A percentile compares a stretch with the other conserved stretches of the same genome.
These are phyloP conservation scores for Mycena alexandri DNA, from an alignment of 768 basidiomycete species.

Conservation along the genomic window DNA sequence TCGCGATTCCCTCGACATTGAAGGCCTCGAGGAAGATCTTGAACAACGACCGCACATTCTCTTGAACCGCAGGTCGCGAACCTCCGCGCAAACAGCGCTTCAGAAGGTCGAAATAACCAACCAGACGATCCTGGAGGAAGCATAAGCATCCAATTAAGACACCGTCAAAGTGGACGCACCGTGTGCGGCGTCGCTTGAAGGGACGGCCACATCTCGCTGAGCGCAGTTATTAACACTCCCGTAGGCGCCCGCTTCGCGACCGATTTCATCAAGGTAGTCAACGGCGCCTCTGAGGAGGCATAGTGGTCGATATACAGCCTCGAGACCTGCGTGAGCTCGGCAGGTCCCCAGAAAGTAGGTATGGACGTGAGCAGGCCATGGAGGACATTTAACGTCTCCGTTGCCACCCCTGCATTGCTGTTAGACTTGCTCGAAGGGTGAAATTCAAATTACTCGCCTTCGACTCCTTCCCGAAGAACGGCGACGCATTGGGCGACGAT, in stretches of 20 bases:
- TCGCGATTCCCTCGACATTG: conserved; percentile 59
- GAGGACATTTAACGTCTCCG: conserved; percentile 63
- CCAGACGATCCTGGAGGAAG: conserved; percentile 43
- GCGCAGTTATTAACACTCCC: conserved; percentile 73
- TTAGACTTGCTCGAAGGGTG: conserved; percentile 8
- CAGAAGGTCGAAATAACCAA: conserved; percentile 78
- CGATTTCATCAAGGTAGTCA: conserved; percentile 68
- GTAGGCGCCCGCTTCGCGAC: conserved; percentile 79
- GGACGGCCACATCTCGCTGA: conserved; percentile 70
- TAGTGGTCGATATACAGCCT: conserved; percentile 66
- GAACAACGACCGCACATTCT: conserved; percentile 76
- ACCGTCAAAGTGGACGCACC: conserved; percentile 44
- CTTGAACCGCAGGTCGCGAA: conserved; percentile 71
- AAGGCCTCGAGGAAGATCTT: conserved; percentile 86
- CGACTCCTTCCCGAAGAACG: conserved; percentile 58
- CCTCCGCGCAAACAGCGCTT: conserved; percentile 75
- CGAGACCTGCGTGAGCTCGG: conserved; percentile 69
- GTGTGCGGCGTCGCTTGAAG: conserved; percentile 48
- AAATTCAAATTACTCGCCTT: conserved; percentile 44
- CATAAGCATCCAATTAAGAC: conserved; percentile 36
- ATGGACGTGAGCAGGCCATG: conserved; percentile 78
- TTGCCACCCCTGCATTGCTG: conserved; percentile 44
- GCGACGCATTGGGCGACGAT: conserved; percentile 71
- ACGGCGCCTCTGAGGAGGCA: conserved; percentile 49
- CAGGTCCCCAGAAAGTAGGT: conserved; percentile 83